A percentile compares a stretch with the other conserved stretches of the same genome.
phyloP scores from a whole-genome alignment of 2,329 filamentous ascomycete species.

The Aspergillus ochraceus region DNA sequence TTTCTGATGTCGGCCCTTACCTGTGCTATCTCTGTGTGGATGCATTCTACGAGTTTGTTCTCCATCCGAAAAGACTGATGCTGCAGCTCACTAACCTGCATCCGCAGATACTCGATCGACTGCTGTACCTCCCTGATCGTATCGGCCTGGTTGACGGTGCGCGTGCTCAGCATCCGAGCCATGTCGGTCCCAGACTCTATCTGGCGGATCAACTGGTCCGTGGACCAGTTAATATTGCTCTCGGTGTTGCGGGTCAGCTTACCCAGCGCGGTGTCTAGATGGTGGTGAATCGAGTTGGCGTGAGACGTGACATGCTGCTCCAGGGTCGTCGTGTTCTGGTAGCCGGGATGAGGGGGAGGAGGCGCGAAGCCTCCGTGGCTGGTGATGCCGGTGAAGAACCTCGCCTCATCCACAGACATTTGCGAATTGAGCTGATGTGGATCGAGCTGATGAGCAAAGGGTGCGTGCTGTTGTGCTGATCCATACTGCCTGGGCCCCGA shows the following conservation, averaged over 20 bases:
- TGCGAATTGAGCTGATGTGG: neutral
- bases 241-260: conserved; percentile 17
- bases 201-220: conserved; percentile 22
- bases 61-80: conserved; percentile 14
- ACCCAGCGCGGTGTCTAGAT: conserved; percentile 16
- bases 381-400: conserved; percentile 14
- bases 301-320: conserved; percentile 22
- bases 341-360: conserved; percentile 22
- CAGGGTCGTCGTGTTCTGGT: conserved; percentile 23
- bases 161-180: conserved; percentile 14
- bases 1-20: conserved; percentile 14
- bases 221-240: conserved; percentile 21
- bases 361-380: conserved; percentile 26
- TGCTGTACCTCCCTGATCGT: conserved; percentile 12
- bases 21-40: conserved; percentile 16
- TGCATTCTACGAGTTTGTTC: conserved; percentile 5
- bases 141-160: conserved; percentile 16
- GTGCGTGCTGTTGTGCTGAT: neutral
- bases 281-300: conserved; percentile 21
- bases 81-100: conserved; percentile 12
- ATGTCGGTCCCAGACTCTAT: conserved; percentile 19
- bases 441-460: neutral
- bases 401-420: neutral
- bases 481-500: neutral
- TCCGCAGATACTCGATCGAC: conserved; percentile 10